Percentiles rank a stretch among this genome's conserved stretches.
Evolutionary conservation across 2,329 filamentous ascomycete genomes (phyloP).

Genomic region (Penicillium janthinellum): DNA sequence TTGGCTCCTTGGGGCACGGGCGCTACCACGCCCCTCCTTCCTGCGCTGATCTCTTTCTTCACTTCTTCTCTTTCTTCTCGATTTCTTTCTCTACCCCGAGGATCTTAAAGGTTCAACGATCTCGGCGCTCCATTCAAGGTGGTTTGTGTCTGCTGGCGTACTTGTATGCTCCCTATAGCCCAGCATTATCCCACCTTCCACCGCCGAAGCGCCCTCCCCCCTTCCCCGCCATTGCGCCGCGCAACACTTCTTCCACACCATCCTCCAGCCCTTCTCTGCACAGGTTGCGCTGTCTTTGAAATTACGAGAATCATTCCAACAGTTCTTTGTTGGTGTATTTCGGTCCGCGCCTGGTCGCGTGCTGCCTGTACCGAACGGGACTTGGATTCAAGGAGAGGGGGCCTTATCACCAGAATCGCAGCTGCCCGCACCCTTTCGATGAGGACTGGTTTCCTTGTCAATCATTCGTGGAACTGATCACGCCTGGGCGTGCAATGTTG

Average conservation of each 20-base stretch:
- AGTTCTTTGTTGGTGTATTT: neutral
- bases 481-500: constrained; percentile 36
- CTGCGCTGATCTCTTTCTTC: constrained; percentile 1
- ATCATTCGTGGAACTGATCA: constrained; percentile 5
- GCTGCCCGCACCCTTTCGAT: constrained; percentile 22
- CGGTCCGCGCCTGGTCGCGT: constrained; percentile 1
- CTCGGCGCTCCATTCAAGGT: neutral
- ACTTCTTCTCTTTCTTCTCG: neutral
- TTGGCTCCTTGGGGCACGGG: constrained; percentile 7
- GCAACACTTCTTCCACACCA: neutral
- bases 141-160: neutral
- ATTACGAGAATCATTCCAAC: neutral
- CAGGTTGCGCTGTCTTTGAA: neutral
- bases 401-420: neutral
- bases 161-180: neutral
- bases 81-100: neutral
- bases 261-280: neutral
- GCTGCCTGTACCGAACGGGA: constrained; percentile 1
- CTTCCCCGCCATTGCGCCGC: constrained; percentile 6
- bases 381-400: neutral
- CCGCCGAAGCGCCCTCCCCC: neutral
- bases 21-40: constrained; percentile 15
- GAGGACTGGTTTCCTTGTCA: constrained; percentile 20
- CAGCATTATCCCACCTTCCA: neutral
- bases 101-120: neutral